Evolutionary conservation across 257 asterid genomes (phyloP), one percentile per base, ranked within the genome.

Genomic region (Verbena officinalis): DNA sequence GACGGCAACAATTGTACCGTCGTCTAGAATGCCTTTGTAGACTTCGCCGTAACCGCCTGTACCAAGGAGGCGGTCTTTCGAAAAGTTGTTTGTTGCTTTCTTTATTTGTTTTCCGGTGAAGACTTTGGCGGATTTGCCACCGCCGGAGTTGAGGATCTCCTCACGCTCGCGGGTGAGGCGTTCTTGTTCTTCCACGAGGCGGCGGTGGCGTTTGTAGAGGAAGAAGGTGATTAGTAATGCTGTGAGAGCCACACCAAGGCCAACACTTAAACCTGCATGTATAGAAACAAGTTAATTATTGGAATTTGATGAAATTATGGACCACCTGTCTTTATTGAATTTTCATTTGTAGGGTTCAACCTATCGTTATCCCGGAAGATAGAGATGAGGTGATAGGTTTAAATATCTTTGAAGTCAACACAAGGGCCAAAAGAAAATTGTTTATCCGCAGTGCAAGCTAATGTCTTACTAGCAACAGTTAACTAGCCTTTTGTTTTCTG

Each of bases 1-100:
- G 66, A 92, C 89, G 0, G 98, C 97, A 12, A 92, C 88, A 6
- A 42, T 38, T 0, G 90, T 89, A 11, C 90, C 95, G 30, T 89
- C 96, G 13, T 79, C 79, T 0, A 92, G 95, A 9, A 76, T 13
- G 66, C 97, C 98, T 38, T 75, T 77, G 83, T 73, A 89, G 7
- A 92, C 98, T 59, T 92, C 97, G 9, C 98, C 98, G 34, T 80
- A 92, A 24, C 98, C 98, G 0, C 98, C 98, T 0, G 71, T 57
- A 4, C 98, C 98, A n/a, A 92, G 97, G 30, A 89, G 92, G 30
- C 84, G 81, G 62, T 92, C 98, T 44, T 59, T 73, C 43, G 91
- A 78, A 64, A 92, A 92, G 85, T 76, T 77, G 66, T 81, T 81
- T 7, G 98, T 92, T 1, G 98, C 98, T 66, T 78, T 85, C 70